phyloP scores from a whole-genome alignment of 2,329 filamentous ascomycete species.

The Penicillium sp. region DNA sequence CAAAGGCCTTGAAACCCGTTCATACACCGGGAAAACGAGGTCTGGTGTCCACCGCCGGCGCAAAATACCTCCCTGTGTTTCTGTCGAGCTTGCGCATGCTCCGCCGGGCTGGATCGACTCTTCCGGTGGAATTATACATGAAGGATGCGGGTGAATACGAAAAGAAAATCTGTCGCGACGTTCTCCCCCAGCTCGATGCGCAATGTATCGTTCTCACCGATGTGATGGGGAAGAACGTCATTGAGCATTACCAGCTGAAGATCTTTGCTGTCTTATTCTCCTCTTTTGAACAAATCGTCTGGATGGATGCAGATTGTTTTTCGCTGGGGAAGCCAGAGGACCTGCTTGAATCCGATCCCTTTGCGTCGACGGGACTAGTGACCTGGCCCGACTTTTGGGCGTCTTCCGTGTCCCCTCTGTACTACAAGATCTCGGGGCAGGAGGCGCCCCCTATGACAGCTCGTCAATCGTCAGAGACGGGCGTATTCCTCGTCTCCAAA shows the following conservation, averaged over 20 bases:
- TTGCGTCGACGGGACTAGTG: slow-evolving; percentile 48
- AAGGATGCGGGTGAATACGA: slow-evolving; percentile 38
- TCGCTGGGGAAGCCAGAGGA: slow-evolving; percentile 42
- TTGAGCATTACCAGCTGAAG: slow-evolving; percentile 51
- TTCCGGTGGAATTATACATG: slow-evolving; percentile 46
- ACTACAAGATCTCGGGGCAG: slow-evolving; percentile 38
- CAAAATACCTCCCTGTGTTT: slow-evolving; percentile 45
- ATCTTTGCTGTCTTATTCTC: slow-evolving; percentile 53
- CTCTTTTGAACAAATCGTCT: slow-evolving; percentile 54
- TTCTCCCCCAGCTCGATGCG: slow-evolving; percentile 39
- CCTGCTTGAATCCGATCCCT: slow-evolving; percentile 50
- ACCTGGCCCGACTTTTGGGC: slow-evolving; percentile 54
- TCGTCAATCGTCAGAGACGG: slow-evolving; percentile 34
- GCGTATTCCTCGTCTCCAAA: slow-evolving; percentile 33
- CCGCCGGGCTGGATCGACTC: slow-evolving; percentile 44
- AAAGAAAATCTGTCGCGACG: slow-evolving; percentile 34
- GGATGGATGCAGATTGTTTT: slow-evolving; percentile 55
- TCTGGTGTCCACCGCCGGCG: slow-evolving; percentile 48
- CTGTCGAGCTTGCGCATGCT: slow-evolving; percentile 49
- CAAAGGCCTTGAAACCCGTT: slow-evolving; percentile 25
- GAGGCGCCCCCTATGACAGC: slow-evolving; percentile 28
- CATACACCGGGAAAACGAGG: slow-evolving; percentile 40
- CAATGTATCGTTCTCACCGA: slow-evolving; percentile 41
- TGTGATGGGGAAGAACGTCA: slow-evolving; percentile 33
- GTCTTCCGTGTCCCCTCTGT: slow-evolving; percentile 40